These are phyloP conservation scores for Maudiozyma saulgeensis DNA, from an alignment of 805 yeast species.

Conservation along the genomic window DNA sequence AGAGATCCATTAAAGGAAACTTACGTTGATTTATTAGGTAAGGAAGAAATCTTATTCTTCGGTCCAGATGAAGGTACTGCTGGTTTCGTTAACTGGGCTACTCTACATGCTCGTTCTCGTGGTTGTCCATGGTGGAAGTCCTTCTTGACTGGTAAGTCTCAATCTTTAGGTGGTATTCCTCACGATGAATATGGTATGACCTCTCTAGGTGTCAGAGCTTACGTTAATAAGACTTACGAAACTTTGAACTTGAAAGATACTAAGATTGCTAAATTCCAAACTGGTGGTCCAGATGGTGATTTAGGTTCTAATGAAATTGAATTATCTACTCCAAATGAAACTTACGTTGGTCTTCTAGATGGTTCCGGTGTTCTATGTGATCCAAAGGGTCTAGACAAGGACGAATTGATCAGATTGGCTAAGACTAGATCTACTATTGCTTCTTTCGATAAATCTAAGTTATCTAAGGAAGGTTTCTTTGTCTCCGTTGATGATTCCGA, in stretches of 20 bases:
- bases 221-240: constrained; percentile 78
- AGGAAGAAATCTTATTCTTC: constrained; percentile 86
- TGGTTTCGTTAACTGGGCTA: constrained; percentile 93
- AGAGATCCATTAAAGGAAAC: constrained; percentile 73
- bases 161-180: constrained; percentile 90
- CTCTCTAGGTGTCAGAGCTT: constrained; percentile 84
- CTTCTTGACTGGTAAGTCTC: constrained; percentile 92
- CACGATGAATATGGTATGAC: constrained; percentile 99
- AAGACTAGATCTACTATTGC: constrained; percentile 64
- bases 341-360: constrained; percentile 81
- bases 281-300: constrained; percentile 99
- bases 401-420: constrained; percentile 73
- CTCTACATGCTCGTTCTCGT: constrained; percentile 80
- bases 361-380: constrained; percentile 94
- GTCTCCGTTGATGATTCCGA: constrained; percentile 82
- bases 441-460: constrained; percentile 53
- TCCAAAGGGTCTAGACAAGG: constrained; percentile 77
- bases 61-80: constrained; percentile 99
- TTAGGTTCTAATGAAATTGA: constrained; percentile 91
- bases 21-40: constrained; percentile 73
- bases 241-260: constrained; percentile 54
- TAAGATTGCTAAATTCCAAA: constrained; percentile 71
- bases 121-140: constrained; percentile 99
- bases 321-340: constrained; percentile 65
- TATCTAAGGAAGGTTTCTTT: constrained; percentile 68